Base-by-base conservation (phyloP, 306 rosid species). In the Prunus kanzakura region DNA sequence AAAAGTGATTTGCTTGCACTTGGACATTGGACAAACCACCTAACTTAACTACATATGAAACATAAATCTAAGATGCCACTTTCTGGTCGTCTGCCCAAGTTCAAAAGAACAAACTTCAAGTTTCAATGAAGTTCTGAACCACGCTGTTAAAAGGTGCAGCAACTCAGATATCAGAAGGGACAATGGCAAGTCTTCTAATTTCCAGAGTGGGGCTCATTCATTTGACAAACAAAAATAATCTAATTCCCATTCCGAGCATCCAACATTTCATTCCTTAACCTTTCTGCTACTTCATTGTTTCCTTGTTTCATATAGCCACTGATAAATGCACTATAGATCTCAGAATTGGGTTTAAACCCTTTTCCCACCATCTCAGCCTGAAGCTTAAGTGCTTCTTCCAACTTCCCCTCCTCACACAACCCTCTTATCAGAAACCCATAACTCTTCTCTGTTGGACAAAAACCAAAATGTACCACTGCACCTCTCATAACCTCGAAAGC, bases 331-430 rank as follows among this genome's bases (percentile, higher is more conserved):
- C 51, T 64, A 76, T 94, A 94, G 60, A 88, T 66, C 69, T 89
- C 84, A 9, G 58, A 79, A 72, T 76, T 83, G 4, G 83, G 89
- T 68, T 75, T 75, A 79, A 82, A 87, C 50, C 97, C 97, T 82
- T 82, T 89, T 25, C 96, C 93, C 30, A 89, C 87, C 98, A 92
- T 95, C 87, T 95, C 88, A 1, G 89, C 93, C 81, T 90, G 98
- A 83, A 92, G 81, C 81, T 87, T 88, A 75, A 90, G 43, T 0
- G 90, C 96, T 70, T 85, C 90, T 71, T 89, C 92, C 87, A 87
- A 80, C 32, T 76, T 89, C 76, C 86, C 92, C 76, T 89, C 85
- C 50, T 41, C 63, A 67, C 96, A 87, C 51, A 92, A 77, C 58
- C 90, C 91, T 76, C 79, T 80, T 68, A 95, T 82, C 86, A 95